phyloP scores from a whole-genome alignment of 177 flowering plant species.

The Telopea speciosissima region DNA sequence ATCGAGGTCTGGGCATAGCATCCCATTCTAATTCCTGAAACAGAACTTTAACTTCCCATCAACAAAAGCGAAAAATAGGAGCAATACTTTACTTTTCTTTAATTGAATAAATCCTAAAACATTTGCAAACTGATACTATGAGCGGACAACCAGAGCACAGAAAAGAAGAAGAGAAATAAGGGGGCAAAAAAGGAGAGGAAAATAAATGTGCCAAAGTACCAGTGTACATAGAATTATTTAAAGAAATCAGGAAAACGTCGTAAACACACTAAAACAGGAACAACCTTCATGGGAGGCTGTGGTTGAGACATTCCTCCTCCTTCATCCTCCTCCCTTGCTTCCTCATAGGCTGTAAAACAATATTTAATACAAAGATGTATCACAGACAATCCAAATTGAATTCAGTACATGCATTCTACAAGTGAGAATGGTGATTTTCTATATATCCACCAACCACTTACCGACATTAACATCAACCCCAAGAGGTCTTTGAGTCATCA shows the following conservation, averaged over 20 bases:
- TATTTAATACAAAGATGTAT: not conserved
- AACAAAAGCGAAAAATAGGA: not conserved
- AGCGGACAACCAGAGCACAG: too few species aligned
- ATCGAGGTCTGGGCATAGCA: too few species aligned
- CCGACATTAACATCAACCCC: conserved; percentile 88
- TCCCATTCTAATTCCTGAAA: too few species aligned
- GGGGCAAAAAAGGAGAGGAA: not conserved
- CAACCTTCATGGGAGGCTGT: conserved; percentile 20
- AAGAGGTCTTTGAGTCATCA: conserved; percentile 68
- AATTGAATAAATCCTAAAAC: too few species aligned
- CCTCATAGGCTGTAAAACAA: conserved; percentile 23
- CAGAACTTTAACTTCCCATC: not conserved
- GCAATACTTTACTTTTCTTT: not conserved
- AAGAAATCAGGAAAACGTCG: not conserved
- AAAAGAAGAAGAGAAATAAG: too few species aligned
- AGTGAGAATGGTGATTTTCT: not conserved
- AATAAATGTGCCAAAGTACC: not conserved
- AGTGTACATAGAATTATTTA: not conserved
- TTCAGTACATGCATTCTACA: not conserved
- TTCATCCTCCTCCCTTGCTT: conserved; percentile 18
- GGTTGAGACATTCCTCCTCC: conserved; percentile 22
- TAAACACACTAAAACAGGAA: not conserved
- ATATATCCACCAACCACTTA: conserved; percentile 28
- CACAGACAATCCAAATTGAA: not conserved
- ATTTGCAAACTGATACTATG: too few species aligned